phyloP scores from a whole-genome alignment of 1,284 basidiomycete species.

The Pascua guehoae region DNA sequence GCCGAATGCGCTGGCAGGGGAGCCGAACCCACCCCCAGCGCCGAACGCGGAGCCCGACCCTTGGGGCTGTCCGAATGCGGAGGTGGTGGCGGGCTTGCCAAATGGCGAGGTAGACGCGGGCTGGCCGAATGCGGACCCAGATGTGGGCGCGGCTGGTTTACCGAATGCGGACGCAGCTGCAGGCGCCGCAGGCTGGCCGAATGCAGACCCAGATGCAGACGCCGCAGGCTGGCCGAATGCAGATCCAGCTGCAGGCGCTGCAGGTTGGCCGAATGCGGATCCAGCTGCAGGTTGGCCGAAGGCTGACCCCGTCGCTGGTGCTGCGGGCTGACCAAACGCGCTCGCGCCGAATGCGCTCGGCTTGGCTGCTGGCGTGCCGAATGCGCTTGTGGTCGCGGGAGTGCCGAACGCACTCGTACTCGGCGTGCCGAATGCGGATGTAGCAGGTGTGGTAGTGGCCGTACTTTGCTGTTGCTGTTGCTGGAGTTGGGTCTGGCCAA shows the following conservation, averaged over 20 bases:
- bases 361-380: neutral
- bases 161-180: constrained; percentile 18
- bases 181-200: constrained; percentile 2
- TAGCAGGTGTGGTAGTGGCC: neutral
- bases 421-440: neutral
- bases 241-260: constrained; percentile 10
- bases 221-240: constrained; percentile 24
- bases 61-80: no score
- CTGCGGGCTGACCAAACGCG: constrained; percentile 22
- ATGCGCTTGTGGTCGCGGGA: neutral
- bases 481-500: neutral
- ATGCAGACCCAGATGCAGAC: constrained; percentile 10
- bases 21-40: constrained; percentile 53
- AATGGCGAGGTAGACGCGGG: constrained; percentile 27
- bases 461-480: neutral
- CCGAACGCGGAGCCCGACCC: constrained; percentile 2
- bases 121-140: constrained; percentile 14
- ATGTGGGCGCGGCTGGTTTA: constrained; percentile 1
- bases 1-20: constrained; percentile 38
- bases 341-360: constrained; percentile 42
- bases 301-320: constrained; percentile 21
- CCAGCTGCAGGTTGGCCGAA: constrained; percentile 29
- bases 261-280: constrained; percentile 29
- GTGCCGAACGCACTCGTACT: neutral
- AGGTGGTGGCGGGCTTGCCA: neutral